Evolutionary conservation across 495 filamentous ascomycete genomes (phyloP), one percentile per base, ranked within the genome.

Genomic region (Neurospora hispaniola): DNA sequence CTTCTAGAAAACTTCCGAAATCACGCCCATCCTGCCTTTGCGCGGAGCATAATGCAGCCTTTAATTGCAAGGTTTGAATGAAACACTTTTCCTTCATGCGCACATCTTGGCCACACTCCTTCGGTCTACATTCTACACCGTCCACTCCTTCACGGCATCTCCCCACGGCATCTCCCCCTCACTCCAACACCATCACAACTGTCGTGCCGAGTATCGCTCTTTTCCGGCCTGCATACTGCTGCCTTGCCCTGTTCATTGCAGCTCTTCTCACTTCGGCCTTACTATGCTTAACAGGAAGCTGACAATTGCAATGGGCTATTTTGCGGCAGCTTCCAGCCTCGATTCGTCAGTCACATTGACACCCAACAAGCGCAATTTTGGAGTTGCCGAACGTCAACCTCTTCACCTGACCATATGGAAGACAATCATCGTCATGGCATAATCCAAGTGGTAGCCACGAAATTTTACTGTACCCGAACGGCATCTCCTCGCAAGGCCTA

Each of bases 21-120:
- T 83, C 78, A 82, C 78, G 76, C 77, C 77, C 77, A 82, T 81
- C 76, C 81, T 77, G 71, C 48, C 72, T 74, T 71, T 74, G 48
- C 75, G 73, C 72, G 74, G 40, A 79, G 84, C 84, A 86, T 86
- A 85, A 84, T 76, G 79, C 78, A 73, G 71, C 77, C 79, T 85
- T 85, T 85, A 82, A 85, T 85, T 85, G 79, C 84, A 79, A 81
- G 82, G 80, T 84, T 78, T 74, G 79, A 75, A 75, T 82, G 79
- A 83, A 84, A 84, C 81, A 74, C 78, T 80, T 81, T 82, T 82
- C 75, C 76, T 83, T 86, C 81, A 86, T 86, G 84, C 83, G 54
- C 54, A 77, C 72, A 73, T 70, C 77, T 74, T 74, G 73, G 76
- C 75, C 72, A 69, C 72, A 42, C 75, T 78, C 79, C 76, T 77